These are phyloP conservation scores for Leersia perrieri DNA, from an alignment of 176 grass and related monocot species.

Conservation along the genomic window DNA sequence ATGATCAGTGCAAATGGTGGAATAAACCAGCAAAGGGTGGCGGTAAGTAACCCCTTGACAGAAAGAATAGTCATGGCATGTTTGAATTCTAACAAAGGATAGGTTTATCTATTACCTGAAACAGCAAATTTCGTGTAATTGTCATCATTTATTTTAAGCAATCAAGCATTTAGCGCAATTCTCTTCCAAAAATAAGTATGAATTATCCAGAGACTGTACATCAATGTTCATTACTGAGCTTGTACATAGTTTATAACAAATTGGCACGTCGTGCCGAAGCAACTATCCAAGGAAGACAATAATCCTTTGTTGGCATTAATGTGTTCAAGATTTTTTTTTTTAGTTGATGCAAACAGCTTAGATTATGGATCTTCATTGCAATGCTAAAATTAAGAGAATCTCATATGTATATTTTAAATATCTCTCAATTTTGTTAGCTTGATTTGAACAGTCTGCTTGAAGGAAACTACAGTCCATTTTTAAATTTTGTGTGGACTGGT, in stretches of 20 bases:
- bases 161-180: background rate
- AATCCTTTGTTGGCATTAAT: background rate
- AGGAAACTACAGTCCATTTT: background rate
- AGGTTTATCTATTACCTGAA: slow-evolving; percentile 3
- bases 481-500: background rate
- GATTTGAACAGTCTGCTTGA: background rate
- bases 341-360: background rate
- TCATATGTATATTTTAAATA: background rate
- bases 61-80: background rate
- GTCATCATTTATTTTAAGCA: background rate
- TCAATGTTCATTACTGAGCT: background rate
- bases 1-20: slow-evolving; percentile 95
- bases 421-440: background rate
- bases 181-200: background rate
- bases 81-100: background rate
- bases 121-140: background rate
- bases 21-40: slow-evolving; percentile 97
- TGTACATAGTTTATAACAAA: background rate
- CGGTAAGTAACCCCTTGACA: slow-evolving; percentile 51
- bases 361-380: background rate
- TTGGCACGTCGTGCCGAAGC: background rate
- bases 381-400: background rate
- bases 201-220: background rate
- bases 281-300: background rate
- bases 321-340: background rate